These are phyloP conservation scores for Medicago arabica DNA, from an alignment of 306 rosid species.

Conservation along the genomic window DNA sequence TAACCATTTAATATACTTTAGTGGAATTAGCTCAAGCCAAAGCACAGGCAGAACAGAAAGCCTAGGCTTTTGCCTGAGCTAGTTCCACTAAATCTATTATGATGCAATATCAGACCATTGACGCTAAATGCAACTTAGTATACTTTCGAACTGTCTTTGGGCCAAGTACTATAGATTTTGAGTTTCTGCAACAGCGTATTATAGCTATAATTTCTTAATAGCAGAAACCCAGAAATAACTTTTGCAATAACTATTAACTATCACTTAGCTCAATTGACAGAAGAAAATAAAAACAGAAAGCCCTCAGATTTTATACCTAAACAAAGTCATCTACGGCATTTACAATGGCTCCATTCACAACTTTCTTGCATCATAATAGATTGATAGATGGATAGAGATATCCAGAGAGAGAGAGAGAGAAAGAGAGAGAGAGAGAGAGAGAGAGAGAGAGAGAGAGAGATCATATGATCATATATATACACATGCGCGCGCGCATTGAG, in stretches of 20 bases:
- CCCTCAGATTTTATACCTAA: slow-evolving; percentile 38
- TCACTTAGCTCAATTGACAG: neutral
- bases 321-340: slow-evolving; percentile 21
- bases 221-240: neutral
- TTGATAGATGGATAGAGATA: neutral
- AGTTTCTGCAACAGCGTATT: neutral
- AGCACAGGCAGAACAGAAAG: no score
- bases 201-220: neutral
- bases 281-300: neutral
- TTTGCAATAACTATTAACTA: neutral
- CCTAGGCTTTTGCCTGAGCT: no score
- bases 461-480: neutral
- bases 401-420: neutral
- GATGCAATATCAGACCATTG: neutral
- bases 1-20: neutral
- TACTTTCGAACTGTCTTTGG: neutral
- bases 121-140: neutral
- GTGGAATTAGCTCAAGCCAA: no score
- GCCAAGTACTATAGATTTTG: neutral
- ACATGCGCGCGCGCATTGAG: neutral
- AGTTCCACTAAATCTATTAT: no score
- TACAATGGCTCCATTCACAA: slow-evolving; percentile 24
- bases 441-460: neutral
- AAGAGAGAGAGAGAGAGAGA: neutral
- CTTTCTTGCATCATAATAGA: slow-evolving; percentile 23